Evolutionary conservation across 768 basidiomycete species (phyloP).

Genomic region (Lactifluus subvellereus): DNA sequence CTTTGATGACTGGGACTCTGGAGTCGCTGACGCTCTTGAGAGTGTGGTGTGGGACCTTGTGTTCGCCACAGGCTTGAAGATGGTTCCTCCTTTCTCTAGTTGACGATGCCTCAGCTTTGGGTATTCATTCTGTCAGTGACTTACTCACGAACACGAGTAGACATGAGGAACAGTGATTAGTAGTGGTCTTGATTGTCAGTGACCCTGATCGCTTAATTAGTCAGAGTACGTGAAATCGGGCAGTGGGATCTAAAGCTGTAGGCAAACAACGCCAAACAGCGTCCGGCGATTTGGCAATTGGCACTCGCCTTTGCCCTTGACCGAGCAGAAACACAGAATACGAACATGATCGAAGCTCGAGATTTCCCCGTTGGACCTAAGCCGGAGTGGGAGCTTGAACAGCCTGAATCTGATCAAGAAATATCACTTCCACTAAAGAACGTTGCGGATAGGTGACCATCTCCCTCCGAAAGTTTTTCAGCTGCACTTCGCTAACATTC

Average conservation of each 20-base stretch:
- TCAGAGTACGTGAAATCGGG: not conserved
- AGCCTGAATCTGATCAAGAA: conserved; percentile 37
- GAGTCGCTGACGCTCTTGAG: conserved; percentile 25
- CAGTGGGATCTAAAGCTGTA: conserved; percentile 1
- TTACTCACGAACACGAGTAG: conserved; percentile 56
- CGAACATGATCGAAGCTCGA: conserved; percentile 17
- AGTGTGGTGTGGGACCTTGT: conserved; percentile 39
- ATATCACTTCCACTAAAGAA: conserved; percentile 35
- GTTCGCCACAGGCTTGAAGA: conserved; percentile 65
- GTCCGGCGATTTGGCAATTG: no score
- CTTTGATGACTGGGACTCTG: conserved; percentile 18
- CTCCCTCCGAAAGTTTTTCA: not conserved
- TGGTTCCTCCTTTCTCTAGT: conserved; percentile 63
- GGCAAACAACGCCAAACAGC: conserved; percentile 1
- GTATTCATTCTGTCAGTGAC: not conserved
- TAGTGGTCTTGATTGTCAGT: not conserved
- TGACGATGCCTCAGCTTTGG: conserved; percentile 5
- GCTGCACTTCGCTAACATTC: conserved; percentile 13
- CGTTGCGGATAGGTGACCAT: conserved; percentile 52
- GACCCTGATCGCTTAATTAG: no score
- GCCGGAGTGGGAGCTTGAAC: conserved; percentile 56
- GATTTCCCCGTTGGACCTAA: conserved; percentile 51
- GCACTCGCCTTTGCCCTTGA: no score
- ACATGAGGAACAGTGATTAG: conserved; percentile 30
- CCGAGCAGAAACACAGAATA: not conserved